Evolutionary conservation across 2,329 filamentous ascomycete species (phyloP).

Genomic region (Ophiostoma angusticollis): DNA sequence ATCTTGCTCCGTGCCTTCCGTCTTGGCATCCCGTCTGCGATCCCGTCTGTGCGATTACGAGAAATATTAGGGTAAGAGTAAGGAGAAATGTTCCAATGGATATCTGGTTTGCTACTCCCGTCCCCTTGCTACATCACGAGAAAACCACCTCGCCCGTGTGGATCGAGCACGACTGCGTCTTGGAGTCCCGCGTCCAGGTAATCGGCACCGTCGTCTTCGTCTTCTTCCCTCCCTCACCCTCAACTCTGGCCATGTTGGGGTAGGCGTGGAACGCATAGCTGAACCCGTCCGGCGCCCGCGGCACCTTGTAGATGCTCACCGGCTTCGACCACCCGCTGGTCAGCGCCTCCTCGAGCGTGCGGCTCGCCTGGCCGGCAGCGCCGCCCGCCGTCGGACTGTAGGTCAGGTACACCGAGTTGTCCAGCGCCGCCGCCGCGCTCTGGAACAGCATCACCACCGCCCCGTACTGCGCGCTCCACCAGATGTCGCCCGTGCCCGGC

Average conservation of each 20-base stretch:
- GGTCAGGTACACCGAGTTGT: slow-evolving; percentile 9
- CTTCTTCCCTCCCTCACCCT: no score
- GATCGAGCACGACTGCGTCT: slow-evolving; percentile 10
- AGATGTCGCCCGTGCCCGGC: slow-evolving; percentile 12
- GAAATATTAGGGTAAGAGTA: no score
- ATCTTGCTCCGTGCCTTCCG: no score
- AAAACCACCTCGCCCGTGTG: slow-evolving; percentile 11
- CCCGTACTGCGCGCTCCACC: slow-evolving; percentile 11
- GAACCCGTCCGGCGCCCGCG: slow-evolving; percentile 9
- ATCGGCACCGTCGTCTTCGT: slow-evolving; percentile 11
- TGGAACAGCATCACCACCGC: slow-evolving; percentile 13
- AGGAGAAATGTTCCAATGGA: no score
- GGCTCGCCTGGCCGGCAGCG: no score
- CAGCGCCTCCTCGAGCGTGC: no score
- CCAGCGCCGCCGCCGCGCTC: slow-evolving; percentile 11
- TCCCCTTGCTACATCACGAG: slow-evolving; percentile 1
- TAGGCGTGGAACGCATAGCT: slow-evolving; percentile 14
- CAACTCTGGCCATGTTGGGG: slow-evolving; percentile 12
- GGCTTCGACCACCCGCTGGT: slow-evolving; percentile 12
- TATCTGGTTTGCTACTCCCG: background rate
- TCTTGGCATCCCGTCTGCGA: no score
- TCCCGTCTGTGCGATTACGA: no score
- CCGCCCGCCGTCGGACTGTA: slow-evolving; percentile 10
- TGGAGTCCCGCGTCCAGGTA: slow-evolving; percentile 13
- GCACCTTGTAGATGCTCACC: slow-evolving; percentile 9